A percentile compares a stretch with the other conserved stretches of the same genome.
Evolutionary conservation across 129 eudicot genomes (phyloP).

Genomic region (Flaveria ramosissima): DNA sequence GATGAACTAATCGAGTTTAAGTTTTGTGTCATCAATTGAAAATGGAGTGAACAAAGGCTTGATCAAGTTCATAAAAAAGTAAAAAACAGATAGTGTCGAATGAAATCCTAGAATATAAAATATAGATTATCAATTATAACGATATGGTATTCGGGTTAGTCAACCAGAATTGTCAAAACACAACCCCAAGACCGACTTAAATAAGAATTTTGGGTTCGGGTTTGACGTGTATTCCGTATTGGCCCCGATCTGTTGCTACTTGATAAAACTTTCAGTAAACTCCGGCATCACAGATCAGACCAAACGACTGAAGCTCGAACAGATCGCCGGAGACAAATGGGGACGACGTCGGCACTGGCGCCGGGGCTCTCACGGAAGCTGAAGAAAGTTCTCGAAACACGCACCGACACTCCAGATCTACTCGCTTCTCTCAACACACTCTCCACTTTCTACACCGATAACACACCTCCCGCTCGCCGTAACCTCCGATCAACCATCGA

Average conservation of each 20-base stretch:
- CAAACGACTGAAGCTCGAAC: neutral
- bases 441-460: slow-evolving; percentile 76
- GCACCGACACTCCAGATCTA: slow-evolving; percentile 82
- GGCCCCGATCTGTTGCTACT: neutral
- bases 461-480: slow-evolving; percentile 70
- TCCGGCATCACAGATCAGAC: slow-evolving; percentile 3
- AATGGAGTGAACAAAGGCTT: too few species aligned
- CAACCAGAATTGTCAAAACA: too few species aligned
- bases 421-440: slow-evolving; percentile 85
- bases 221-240: too few species aligned
- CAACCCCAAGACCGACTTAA: too few species aligned
- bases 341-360: slow-evolving; percentile 73
- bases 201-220: too few species aligned
- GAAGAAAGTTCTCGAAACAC: slow-evolving; percentile 89
- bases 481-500: slow-evolving; percentile 97
- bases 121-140: too few species aligned
- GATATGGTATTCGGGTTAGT: too few species aligned
- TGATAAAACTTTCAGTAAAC: neutral
- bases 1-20: too few species aligned
- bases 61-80: too few species aligned
- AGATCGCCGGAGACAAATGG: slow-evolving; percentile 39
- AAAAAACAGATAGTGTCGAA: too few species aligned
- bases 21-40: too few species aligned
- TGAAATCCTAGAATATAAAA: too few species aligned
- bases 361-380: slow-evolving; percentile 94